Conservation (phyloP, 2,329 filamentous ascomycete genomes). For the Calcarisporium arbuscula region DNA sequence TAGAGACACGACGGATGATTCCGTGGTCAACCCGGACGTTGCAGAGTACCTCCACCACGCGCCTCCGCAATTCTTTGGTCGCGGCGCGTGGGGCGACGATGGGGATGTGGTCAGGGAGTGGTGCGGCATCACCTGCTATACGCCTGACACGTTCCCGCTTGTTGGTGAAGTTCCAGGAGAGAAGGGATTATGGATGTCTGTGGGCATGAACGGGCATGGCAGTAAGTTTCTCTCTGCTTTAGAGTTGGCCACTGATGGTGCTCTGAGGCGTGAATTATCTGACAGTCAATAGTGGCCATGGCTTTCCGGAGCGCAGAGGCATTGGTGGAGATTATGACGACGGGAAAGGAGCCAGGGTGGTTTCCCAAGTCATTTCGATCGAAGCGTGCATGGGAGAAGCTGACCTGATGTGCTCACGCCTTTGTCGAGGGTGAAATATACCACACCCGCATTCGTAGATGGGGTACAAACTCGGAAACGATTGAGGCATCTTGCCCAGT, state of each 20-base stretch:
- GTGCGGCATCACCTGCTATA: slow-evolving; percentile 53
- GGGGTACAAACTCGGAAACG: no score
- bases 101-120: slow-evolving; percentile 40
- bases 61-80: slow-evolving; percentile 34
- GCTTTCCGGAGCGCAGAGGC: slow-evolving; percentile 55
- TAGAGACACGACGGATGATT: slow-evolving; percentile 42
- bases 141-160: slow-evolving; percentile 44
- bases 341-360: slow-evolving; percentile 35
- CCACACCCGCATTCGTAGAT: no score
- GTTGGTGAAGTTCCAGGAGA: slow-evolving; percentile 41
- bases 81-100: slow-evolving; percentile 39
- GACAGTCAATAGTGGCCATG: slow-evolving; percentile 42
- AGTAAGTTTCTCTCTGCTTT: slow-evolving; percentile 19
- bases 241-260: no score
- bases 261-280: no score
- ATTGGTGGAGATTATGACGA: slow-evolving; percentile 46
- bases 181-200: slow-evolving; percentile 46
- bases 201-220: slow-evolving; percentile 60
- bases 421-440: no score
- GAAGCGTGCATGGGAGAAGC: slow-evolving; percentile 30
- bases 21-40: slow-evolving; percentile 40
- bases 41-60: slow-evolving; percentile 38
- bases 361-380: slow-evolving; percentile 47
- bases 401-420: no score
- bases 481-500: no score